These are phyloP conservation scores for Sugiyamaella floridensis DNA, from an alignment of 805 yeast species.

Conservation along the genomic window DNA sequence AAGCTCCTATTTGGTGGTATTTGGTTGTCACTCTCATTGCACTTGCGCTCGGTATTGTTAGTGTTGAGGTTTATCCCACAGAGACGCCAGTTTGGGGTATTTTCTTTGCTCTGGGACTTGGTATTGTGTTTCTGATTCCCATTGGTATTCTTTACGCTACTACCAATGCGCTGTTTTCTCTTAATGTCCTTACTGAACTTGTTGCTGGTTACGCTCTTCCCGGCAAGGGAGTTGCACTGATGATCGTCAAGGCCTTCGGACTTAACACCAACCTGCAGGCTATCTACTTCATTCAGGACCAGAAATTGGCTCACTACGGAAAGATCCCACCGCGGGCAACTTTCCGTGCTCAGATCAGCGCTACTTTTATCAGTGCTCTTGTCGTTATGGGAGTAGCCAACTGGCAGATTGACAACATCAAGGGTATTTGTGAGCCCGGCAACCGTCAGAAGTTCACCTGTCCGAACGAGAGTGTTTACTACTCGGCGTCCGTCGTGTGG, in stretches of 20 bases:
- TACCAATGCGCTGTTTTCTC: slow-evolving; percentile 50
- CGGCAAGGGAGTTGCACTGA: slow-evolving; percentile 49
- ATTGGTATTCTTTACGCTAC: slow-evolving; percentile 52
- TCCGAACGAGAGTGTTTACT: slow-evolving; percentile 36
- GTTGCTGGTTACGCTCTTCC: slow-evolving; percentile 62
- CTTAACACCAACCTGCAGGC: slow-evolving; percentile 50
- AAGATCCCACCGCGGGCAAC: slow-evolving; percentile 38
- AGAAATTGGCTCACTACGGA: slow-evolving; percentile 42
- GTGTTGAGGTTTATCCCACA: slow-evolving; percentile 36
- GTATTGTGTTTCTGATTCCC: slow-evolving; percentile 52
- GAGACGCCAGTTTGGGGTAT: slow-evolving; percentile 59
- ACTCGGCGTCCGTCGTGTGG: slow-evolving; percentile 40
- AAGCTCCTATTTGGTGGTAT: slow-evolving; percentile 74
- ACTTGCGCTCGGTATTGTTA: slow-evolving; percentile 38
- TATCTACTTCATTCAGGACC: slow-evolving; percentile 49
- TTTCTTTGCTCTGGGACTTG: slow-evolving; percentile 48
- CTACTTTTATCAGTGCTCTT: slow-evolving; percentile 35
- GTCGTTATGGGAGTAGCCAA: slow-evolving; percentile 21
- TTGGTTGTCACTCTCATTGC: slow-evolving; percentile 39
- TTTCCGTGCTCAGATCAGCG: slow-evolving; percentile 34
- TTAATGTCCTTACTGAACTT: slow-evolving; percentile 56
- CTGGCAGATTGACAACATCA: slow-evolving; percentile 26
- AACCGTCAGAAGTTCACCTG: slow-evolving; percentile 32
- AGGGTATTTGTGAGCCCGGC: slow-evolving; percentile 25
- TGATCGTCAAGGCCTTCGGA: slow-evolving; percentile 42